Conservation (phyloP, 1,139 yeast species). For the Candida labiduridarum region DNA sequence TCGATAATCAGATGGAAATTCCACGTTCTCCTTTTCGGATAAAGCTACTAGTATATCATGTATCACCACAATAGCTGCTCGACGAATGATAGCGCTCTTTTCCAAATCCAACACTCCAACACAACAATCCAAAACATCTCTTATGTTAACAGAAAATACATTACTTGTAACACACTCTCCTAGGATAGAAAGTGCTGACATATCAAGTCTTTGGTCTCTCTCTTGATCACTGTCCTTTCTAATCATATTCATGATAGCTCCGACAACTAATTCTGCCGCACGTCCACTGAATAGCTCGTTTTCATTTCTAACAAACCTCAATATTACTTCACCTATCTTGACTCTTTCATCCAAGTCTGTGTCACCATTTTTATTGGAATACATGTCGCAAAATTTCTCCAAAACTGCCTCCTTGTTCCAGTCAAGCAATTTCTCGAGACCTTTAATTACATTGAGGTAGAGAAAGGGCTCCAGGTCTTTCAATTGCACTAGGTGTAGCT, state of each 20-base stretch:
- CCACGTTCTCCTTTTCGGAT: slow-evolving; percentile 42
- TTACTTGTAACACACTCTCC: slow-evolving; percentile 67
- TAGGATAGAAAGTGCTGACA: slow-evolving; percentile 84
- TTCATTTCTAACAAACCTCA: slow-evolving; percentile 55
- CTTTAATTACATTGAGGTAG: slow-evolving; percentile 81
- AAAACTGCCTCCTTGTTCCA: slow-evolving; percentile 44
- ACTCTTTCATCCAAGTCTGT: slow-evolving; percentile 63
- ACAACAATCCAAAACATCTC: slow-evolving; percentile 71
- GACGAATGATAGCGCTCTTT: slow-evolving; percentile 53
- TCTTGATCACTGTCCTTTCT: slow-evolving; percentile 29
- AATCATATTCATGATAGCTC: slow-evolving; percentile 40
- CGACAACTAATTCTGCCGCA: slow-evolving; percentile 27
- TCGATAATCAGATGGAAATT: slow-evolving; percentile 53
- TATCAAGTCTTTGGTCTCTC: slow-evolving; percentile 63
- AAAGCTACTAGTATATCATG: slow-evolving; percentile 61
- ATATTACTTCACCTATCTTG: slow-evolving; percentile 78
- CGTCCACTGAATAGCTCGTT: slow-evolving; percentile 52
- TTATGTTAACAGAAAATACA: slow-evolving; percentile 51
- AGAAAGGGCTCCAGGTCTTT: slow-evolving; percentile 85
- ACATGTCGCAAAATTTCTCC: slow-evolving; percentile 42
- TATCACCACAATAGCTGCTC: slow-evolving; percentile 73
- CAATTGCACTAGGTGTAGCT: slow-evolving; percentile 65
- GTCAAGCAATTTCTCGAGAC: slow-evolving; percentile 62
- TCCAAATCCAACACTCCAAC: slow-evolving; percentile 72
- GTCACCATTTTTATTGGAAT: slow-evolving; percentile 30